Evolutionary conservation across 2,329 filamentous ascomycete genomes (phyloP), one percentile per base, ranked within the genome.

Genomic region (Diplodia corticola): DNA sequence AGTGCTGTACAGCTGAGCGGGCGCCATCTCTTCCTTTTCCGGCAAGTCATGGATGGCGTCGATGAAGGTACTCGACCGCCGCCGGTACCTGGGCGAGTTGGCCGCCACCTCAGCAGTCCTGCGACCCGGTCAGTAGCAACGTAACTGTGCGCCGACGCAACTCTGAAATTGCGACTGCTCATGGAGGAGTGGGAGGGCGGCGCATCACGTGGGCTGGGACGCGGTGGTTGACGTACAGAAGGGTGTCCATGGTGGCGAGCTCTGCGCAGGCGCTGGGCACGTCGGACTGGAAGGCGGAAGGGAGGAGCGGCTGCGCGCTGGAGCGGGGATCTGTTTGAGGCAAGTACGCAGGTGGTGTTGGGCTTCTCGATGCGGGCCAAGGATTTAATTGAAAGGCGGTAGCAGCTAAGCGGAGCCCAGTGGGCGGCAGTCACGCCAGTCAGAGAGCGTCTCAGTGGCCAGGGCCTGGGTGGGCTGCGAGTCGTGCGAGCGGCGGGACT

Each of bases 1-100:
- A 63, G 95, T 99, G 78, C 93, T 97, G 82, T 99, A 99, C 53
- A 99, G 85, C 81, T 99, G 95, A 71, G 95, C 95, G 33, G 95
- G 95, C 5, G 95, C 95, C 86, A 96, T 87, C 72, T 94, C 87
- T 67, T 85, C 84, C 73, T 92, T 92, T 75, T 93, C 90, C 9
- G 91, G 88, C 64, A 96, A 85, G 82, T 98, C 94, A 80, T 98
- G 94, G 73, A 98, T 97, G 70, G 92, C 94, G 83, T 98, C 95
- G 73, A 97, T 93, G 77, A 96, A 97, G 44, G 93, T 97, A 71
- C 93, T 97, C 73, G 94, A 97, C 80, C 92, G 91, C 73, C 95
- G 90, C 70, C 93, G 89, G 77, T 96, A 96, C 71, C 91, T 89
- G 67, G 92, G 92, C 67, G 93, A 93, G 78, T 91, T 97, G 70